phyloP scores from a whole-genome alignment of 495 filamentous ascomycete species.

The Annulohypoxylon stygium region DNA sequence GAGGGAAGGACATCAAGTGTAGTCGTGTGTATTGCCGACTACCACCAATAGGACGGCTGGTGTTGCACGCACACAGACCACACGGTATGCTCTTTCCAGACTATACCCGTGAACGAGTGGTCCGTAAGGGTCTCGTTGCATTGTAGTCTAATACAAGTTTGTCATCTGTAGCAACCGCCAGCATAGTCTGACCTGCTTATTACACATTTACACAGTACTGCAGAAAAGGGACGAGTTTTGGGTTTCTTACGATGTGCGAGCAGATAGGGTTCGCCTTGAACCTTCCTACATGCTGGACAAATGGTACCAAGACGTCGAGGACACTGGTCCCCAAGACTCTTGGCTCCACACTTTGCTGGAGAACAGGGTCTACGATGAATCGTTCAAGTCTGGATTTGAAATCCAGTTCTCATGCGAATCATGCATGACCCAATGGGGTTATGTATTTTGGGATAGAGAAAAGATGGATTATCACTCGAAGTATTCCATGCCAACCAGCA shows the following conservation, averaged over 20 bases:
- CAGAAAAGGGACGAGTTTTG: not conserved
- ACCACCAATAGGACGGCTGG: no score
- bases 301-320: not conserved
- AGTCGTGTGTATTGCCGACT: no score
- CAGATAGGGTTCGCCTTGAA: constrained; percentile 3
- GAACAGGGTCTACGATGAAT: not conserved
- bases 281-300: not conserved
- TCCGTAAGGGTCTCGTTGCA: no score
- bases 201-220: no score
- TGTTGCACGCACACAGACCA: no score
- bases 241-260: not conserved
- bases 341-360: constrained; percentile 3
- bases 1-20: no score
- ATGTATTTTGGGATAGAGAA: constrained; percentile 26
- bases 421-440: constrained; percentile 16
- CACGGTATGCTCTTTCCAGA: no score
- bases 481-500: not conserved
- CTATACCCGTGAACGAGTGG: no score
- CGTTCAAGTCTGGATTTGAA: not conserved
- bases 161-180: no score
- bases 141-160: no score
- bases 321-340: constrained; percentile 18
- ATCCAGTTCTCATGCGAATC: constrained; percentile 4
- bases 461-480: constrained; percentile 10
- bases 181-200: no score